Conservation (phyloP, 2,329 filamentous ascomycete species). For the Hirsutella rhossiliensis region DNA sequence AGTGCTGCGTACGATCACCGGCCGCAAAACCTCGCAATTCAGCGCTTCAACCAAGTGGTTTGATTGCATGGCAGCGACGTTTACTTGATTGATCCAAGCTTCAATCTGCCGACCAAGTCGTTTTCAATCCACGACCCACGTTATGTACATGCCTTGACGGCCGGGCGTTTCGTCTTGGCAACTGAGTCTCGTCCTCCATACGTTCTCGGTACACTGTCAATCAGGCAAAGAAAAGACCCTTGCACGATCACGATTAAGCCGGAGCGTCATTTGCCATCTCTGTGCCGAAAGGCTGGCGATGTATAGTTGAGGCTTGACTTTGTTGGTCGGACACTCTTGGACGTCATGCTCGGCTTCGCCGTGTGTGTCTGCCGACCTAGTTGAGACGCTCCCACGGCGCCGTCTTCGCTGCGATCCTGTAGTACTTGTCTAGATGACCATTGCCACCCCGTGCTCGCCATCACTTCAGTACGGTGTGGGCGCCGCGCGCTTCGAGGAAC, state of each 20-base stretch:
- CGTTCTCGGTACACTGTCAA: slow-evolving; percentile 72
- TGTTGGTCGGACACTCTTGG: slow-evolving; percentile 62
- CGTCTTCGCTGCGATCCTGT: too few species aligned
- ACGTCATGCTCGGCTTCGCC: neutral
- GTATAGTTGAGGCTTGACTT: slow-evolving; percentile 96
- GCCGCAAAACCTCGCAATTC: too few species aligned
- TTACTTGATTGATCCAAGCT: too few species aligned
- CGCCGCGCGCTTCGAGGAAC: slow-evolving; percentile 80
- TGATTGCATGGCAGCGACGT: too few species aligned
- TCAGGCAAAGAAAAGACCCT: slow-evolving; percentile 59
- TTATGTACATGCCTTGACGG: slow-evolving; percentile 38
- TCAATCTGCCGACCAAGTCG: too few species aligned
- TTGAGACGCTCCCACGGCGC: neutral
- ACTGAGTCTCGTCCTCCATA: slow-evolving; percentile 52
- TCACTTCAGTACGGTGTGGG: slow-evolving; percentile 88
- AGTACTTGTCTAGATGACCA: neutral
- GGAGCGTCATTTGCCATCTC: slow-evolving; percentile 85
- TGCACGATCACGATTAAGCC: slow-evolving; percentile 89
- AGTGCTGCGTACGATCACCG: too few species aligned
- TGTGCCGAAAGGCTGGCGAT: slow-evolving; percentile 64
- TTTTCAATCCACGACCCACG: neutral
- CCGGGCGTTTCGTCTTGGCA: slow-evolving; percentile 40
- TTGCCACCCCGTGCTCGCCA: neutral
- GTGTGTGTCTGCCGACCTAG: neutral
- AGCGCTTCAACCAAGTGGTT: too few species aligned